Base-by-base conservation (phyloP, 257 asterid genomes). In the Jaltomata sinuosa region DNA sequence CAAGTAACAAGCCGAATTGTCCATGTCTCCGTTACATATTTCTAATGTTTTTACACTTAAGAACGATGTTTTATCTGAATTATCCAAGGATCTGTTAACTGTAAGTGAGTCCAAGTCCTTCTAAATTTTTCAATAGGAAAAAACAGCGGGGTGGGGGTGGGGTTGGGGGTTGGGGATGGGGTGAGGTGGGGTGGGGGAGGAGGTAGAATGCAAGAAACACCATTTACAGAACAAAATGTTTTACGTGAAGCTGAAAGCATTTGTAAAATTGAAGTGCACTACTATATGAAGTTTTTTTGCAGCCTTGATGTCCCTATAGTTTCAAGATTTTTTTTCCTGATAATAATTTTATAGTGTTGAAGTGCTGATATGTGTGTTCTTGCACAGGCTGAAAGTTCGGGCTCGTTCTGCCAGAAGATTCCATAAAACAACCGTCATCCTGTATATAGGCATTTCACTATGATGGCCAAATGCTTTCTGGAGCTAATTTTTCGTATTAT, bases 311-410 rank as follows among this genome's bases (percentile, higher is more conserved):
- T 21, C 62, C 27, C 25, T 54, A 8, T n/a, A 11, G 27, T 19
- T 53, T 53, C 25, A 2, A 53, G 52, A 21, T 21, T 6, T 68
- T 21, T 0, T 18, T 47, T 34, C 42, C 11, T 34, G 22, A 40
- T 9, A 38, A 40, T 22, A 55, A 31, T 31, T 54, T n/a, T 71
- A 16, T 10, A 9, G 36, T 76, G 36, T n/a, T 50, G 62, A 84
- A 40, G 74, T 83, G 32, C 57, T 89, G 22, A 85, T 36, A 25
- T 40, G 32, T 45, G 54, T 85, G 82, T 69, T 69, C 16, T 85
- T 83, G 15, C 79, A 83, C 79, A 91, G 93, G 88, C 86, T 0
- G 93, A 89, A 82, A 84, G 84, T 19, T 80, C 79, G 1, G 88
- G 89, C 68, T 65, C 85, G 68, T 0, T n/a, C n/a, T n/a, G n/a